Percentiles rank a stretch among this genome's conserved stretches.
phyloP scores from a whole-genome alignment of 2,329 filamentous ascomycete species.

The Talaromyces sp. region DNA sequence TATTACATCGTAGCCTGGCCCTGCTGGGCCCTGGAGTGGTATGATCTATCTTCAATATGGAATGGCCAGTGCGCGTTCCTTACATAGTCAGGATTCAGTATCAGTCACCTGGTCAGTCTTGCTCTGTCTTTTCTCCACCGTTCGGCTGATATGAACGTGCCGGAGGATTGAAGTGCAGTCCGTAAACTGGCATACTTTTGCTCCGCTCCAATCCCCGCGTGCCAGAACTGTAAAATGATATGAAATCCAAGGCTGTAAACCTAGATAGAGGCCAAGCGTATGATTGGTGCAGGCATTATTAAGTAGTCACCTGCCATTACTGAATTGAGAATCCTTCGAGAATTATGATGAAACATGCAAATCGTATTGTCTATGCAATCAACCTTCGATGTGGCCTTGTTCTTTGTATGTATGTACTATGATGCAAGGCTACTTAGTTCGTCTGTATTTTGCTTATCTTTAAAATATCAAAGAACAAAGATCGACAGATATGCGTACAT shows the following conservation, averaged over 20 bases:
- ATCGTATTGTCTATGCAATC: background rate
- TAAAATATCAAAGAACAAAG: background rate
- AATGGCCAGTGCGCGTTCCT: background rate
- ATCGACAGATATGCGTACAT: background rate
- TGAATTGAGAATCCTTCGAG: background rate
- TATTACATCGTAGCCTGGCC: background rate
- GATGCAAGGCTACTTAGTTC: background rate
- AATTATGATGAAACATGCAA: background rate
- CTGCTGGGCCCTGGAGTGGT: no score
- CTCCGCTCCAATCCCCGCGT: conserved; percentile 1
- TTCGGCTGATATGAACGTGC: background rate
- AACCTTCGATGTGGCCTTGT: background rate
- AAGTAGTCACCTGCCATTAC: background rate
- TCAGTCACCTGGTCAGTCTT: background rate
- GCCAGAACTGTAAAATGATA: background rate
- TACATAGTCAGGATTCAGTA: background rate
- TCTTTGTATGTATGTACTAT: background rate
- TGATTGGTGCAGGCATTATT: background rate
- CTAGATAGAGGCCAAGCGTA: no score
- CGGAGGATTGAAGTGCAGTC: background rate
- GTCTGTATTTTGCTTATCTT: background rate
- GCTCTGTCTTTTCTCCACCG: background rate
- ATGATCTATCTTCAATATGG: background rate
- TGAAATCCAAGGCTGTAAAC: background rate
- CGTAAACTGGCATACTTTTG: background rate